Evolutionary conservation across 805 yeast genomes (phyloP), one percentile per base, ranked within the genome.

Genomic region (Candida namnaoensis): DNA sequence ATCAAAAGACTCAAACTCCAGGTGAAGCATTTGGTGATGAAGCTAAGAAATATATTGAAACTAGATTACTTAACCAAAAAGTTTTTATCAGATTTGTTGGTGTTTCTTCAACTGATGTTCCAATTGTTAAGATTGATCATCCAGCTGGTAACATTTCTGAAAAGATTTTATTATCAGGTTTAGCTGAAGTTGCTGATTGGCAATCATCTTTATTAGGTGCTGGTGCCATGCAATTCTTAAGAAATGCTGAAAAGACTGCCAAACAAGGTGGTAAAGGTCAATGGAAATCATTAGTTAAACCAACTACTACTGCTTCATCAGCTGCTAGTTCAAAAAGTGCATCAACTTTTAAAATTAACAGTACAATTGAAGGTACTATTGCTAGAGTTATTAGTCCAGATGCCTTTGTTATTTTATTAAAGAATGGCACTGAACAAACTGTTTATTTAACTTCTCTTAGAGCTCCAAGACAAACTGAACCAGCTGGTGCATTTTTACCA

Each of bases 131-230:
- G 38, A 58, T 86, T 33, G 55, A 67, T 42, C 91, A 84, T 54
- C 87, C 95, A 30, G 82, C 84, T 5, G 95, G 95, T 14, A 79
- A 80, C 46, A 79, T 86, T 51, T 77, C 82, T 44, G 83, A 78
- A 48, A 74, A 76, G 47, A 64, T 87, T 43, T 68, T 87, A 44
- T 76, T 72, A 43, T 69, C 68, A 42, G 96, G 96, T 10, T 68
- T 81, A 28, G 95, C 82, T 11, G 80, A 78, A 48, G 78, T 86
- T 38, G 74, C 79, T 25, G 95, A 87, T 57, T 81, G 91, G 88
- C 95, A 88, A 57, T 76, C 88, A 1, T 55, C 73, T 12, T 51
- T 77, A 35, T 65, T 87, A 43, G 95, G 95, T 5, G 64, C 88
- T 10, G 62, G 69, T 36, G 65, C 67, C 24, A 84, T 87, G 88